Conservation (phyloP, 73 alveolate species). For the Durusdinium trenchii region DNA sequence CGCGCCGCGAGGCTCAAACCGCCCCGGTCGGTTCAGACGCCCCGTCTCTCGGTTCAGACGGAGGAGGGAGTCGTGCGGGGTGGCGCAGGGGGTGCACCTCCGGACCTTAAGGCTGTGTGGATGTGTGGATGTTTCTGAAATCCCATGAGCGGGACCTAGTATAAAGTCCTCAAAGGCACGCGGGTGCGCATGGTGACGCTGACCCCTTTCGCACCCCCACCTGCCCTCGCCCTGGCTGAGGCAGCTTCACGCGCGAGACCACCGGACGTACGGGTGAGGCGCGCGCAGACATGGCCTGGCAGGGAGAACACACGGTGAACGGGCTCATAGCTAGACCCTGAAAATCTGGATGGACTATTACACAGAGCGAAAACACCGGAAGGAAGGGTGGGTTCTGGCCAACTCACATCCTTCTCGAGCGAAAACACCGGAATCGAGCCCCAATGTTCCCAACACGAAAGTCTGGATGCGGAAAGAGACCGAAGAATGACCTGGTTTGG, state of each 20-base stretch:
- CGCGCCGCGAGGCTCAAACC: no score
- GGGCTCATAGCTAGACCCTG: slow-evolving; percentile 25
- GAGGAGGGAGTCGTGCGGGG: not conserved
- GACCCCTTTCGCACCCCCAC: not conserved
- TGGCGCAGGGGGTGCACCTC: not conserved
- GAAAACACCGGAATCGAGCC: no score
- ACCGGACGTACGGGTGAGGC: slow-evolving; percentile 50
- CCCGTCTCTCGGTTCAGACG: no score
- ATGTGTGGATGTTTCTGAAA: not conserved
- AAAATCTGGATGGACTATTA: not conserved
- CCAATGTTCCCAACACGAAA: not conserved
- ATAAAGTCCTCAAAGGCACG: no score
- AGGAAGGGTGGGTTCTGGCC: not conserved
- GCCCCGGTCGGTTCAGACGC: no score
- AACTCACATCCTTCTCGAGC: not conserved
- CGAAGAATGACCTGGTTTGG: no score
- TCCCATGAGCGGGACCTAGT: not conserved
- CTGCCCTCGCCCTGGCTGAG: slow-evolving; percentile 94
- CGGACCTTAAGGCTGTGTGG: not conserved
- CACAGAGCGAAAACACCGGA: not conserved
- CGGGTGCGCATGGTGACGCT: not conserved
- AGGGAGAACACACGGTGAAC: no score
- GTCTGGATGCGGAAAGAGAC: not conserved
- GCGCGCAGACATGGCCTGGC: not conserved
- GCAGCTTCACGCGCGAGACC: slow-evolving; percentile 58